phyloP scores from a whole-genome alignment of 495 filamentous ascomycete genomes.

The Neurospora sp. region DNA sequence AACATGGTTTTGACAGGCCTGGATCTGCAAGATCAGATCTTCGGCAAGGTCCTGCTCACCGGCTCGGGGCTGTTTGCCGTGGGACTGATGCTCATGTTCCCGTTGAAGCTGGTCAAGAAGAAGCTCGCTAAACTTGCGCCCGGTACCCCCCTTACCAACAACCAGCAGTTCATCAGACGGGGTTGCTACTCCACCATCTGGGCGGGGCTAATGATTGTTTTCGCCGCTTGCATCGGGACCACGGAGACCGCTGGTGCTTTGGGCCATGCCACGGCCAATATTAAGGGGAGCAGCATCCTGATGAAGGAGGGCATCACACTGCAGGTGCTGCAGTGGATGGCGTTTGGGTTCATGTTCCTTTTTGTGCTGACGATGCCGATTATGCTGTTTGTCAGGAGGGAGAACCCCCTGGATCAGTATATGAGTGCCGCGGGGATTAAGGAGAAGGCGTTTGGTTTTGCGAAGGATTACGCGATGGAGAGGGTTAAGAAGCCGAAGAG shows the following conservation, averaged over 20 bases:
- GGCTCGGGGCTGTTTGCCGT: conserved; percentile 15
- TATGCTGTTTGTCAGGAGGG: neutral
- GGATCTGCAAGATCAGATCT: conserved; percentile 15
- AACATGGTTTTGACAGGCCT: conserved; percentile 16
- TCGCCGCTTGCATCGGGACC: conserved; percentile 18
- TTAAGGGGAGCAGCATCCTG: conserved; percentile 7
- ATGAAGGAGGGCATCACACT: conserved; percentile 17
- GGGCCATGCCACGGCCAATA: conserved; percentile 7
- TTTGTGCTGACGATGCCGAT: conserved; percentile 18
- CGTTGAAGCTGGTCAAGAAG: conserved; percentile 9
- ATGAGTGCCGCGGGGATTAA: too few species aligned
- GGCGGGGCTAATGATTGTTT: neutral
- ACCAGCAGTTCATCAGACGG: neutral
- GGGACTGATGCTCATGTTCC: conserved; percentile 21
- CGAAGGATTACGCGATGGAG: neutral
- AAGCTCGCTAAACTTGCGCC: conserved; percentile 1
- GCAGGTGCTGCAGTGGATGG: conserved; percentile 27
- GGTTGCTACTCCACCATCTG: neutral
- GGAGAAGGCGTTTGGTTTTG: neutral
- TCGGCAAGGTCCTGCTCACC: conserved; percentile 15
- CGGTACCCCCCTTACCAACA: conserved; percentile 1
- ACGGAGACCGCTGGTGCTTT: conserved; percentile 15
- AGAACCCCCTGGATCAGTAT: neutral
- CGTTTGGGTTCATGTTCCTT: conserved; percentile 19
- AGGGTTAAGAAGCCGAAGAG: neutral